Percentiles rank a stretch among this genome's conserved stretches.
Conservation (phyloP, 345 rosid species). For the Arabidopsis arenosa region DNA sequence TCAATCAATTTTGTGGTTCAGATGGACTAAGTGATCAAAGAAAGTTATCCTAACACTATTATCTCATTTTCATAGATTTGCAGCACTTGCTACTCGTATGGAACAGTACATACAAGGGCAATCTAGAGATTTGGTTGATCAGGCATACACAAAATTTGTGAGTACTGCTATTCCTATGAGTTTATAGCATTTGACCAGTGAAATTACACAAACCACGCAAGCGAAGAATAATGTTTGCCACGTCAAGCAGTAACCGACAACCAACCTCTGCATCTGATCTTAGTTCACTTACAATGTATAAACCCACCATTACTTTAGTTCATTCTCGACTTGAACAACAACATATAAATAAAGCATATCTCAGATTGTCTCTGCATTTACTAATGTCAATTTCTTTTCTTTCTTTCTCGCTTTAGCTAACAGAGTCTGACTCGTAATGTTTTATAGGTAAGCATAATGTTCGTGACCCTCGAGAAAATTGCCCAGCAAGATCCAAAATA, state of each 20-base stretch:
- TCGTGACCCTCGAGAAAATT: conserved; percentile 91
- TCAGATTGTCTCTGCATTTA: conserved; percentile 6
- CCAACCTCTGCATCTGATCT: conserved; percentile 18
- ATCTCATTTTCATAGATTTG: conserved; percentile 62
- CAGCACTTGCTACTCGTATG: conserved; percentile 99
- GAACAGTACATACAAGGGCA: conserved; percentile 98
- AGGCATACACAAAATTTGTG: conserved; percentile 94
- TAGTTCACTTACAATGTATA: conserved; percentile 10
- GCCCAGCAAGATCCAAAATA: conserved; percentile 92
- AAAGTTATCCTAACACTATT: conserved; percentile 25
- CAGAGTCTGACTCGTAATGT: conserved; percentile 34
- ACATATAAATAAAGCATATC: conserved; percentile 4
- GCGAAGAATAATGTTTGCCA: conserved; percentile 4
- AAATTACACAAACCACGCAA: conserved; percentile 16
- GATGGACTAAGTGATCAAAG: not conserved
- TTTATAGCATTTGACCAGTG: not conserved
- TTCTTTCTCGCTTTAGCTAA: not conserved
- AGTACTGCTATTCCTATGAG: conserved; percentile 46
- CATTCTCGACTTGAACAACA: conserved; percentile 8
- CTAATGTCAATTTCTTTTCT: not conserved
- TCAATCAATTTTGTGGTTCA: conserved; percentile 7
- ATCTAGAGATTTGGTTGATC: conserved; percentile 98
- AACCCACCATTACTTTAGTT: conserved; percentile 1
- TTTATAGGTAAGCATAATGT: conserved; percentile 92
- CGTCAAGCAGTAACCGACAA: conserved; percentile 4